These are phyloP conservation scores for Phytopythium helicoides DNA, from an alignment of 352 stramenopile species.

Conservation along the genomic window DNA sequence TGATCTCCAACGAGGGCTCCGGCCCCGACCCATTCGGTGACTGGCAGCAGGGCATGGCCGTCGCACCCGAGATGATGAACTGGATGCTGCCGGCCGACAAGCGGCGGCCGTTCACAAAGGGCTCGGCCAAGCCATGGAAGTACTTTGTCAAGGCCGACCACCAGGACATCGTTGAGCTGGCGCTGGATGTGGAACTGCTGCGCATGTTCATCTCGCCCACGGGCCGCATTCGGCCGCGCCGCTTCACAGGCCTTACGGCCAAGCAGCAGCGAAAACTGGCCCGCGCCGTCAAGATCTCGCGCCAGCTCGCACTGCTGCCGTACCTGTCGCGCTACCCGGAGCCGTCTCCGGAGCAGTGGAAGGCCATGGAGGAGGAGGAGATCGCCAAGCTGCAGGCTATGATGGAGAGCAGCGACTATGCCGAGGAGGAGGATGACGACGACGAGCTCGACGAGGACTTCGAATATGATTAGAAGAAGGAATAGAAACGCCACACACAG, in stretches of 20 bases:
- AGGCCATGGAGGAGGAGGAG: slow-evolving; percentile 76
- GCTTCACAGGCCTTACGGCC: slow-evolving; percentile 76
- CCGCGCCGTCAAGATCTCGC: slow-evolving; percentile 74
- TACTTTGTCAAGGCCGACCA: slow-evolving; percentile 78
- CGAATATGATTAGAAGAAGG: slow-evolving; percentile 52
- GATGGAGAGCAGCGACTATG: slow-evolving; percentile 51
- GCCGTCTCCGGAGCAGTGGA: slow-evolving; percentile 78
- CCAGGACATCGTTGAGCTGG: slow-evolving; percentile 70
- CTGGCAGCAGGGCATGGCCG: slow-evolving; percentile 52
- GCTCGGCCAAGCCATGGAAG: slow-evolving; percentile 72
- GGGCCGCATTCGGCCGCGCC: slow-evolving; percentile 76
- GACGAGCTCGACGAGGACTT: slow-evolving; percentile 63
- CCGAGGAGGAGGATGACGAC: slow-evolving; percentile 50
- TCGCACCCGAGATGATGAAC: slow-evolving; percentile 76
- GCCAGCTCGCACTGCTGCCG: slow-evolving; percentile 70
- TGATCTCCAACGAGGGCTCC: slow-evolving; percentile 28
- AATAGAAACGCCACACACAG: slow-evolving; percentile 37
- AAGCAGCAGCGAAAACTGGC: slow-evolving; percentile 84
- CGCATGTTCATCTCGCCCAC: slow-evolving; percentile 82
- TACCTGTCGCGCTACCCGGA: slow-evolving; percentile 80
- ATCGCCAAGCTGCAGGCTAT: slow-evolving; percentile 57
- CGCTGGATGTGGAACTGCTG: slow-evolving; percentile 74
- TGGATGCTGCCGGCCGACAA: slow-evolving; percentile 75
- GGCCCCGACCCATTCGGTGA: slow-evolving; percentile 39
- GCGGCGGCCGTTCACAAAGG: slow-evolving; percentile 52